Evolutionary conservation across 352 stramenopile species (phyloP).

Genomic region (Pythium dissimile): DNA sequence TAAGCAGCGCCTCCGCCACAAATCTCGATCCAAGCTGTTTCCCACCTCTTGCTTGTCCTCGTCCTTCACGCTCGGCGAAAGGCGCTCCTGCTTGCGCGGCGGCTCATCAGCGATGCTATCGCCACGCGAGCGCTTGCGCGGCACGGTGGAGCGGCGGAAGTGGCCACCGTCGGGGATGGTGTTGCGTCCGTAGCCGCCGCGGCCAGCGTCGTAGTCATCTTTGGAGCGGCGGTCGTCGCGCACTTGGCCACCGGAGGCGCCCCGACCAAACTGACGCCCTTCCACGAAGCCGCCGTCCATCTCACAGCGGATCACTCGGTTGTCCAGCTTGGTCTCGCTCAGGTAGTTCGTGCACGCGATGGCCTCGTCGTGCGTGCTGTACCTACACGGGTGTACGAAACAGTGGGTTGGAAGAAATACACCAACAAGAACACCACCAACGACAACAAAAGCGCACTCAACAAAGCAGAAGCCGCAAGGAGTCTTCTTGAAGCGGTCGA

Average conservation of each 20-base stretch:
- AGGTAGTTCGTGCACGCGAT: constrained; percentile 78
- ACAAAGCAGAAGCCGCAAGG: constrained; percentile 98
- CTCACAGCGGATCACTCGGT: constrained; percentile 83
- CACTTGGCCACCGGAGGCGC: constrained; percentile 79
- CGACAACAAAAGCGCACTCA: too few relatives aligned
- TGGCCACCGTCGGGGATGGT: constrained; percentile 59
- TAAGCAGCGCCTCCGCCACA: background rate
- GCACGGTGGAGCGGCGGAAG: constrained; percentile 53
- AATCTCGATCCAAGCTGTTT: too few relatives aligned
- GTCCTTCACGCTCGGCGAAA: constrained; percentile 15
- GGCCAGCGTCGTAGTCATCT: constrained; percentile 80
- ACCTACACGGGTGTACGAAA: constrained; percentile 27
- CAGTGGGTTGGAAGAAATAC: background rate
- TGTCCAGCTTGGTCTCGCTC: constrained; percentile 86
- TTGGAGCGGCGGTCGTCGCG: constrained; percentile 81
- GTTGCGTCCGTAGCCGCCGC: constrained; percentile 74
- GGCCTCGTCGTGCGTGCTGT: constrained; percentile 66
- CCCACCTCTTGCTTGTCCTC: constrained; percentile 16
- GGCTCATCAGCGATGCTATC: constrained; percentile 53
- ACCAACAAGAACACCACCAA: too few relatives aligned
- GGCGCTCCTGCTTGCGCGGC: constrained; percentile 34
- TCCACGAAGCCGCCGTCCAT: constrained; percentile 88
- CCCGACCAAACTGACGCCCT: constrained; percentile 82
- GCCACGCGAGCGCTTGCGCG: constrained; percentile 53
- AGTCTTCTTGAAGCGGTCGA: constrained; percentile 95